Percentiles rank a stretch among this genome's conserved stretches.
These are phyloP conservation scores for Diaporthe helianthi DNA, from an alignment of 2,329 filamentous ascomycete species.

Conservation along the genomic window DNA sequence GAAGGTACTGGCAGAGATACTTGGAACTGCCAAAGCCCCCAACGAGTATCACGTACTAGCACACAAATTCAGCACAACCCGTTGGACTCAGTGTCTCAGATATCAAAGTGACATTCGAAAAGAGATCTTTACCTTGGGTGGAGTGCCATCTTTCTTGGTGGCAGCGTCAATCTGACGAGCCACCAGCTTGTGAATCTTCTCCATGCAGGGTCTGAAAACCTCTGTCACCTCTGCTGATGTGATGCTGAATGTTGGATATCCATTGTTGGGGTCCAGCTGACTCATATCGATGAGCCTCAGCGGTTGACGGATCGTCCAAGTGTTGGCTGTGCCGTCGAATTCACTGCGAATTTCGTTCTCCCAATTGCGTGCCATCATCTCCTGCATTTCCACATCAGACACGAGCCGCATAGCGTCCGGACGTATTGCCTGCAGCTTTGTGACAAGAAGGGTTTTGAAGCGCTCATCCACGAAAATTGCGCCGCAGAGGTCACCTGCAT, in stretches of 20 bases:
- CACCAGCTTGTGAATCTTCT: slow-evolving; percentile 39
- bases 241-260: slow-evolving; percentile 9
- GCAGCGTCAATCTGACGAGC: slow-evolving; percentile 39
- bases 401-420: slow-evolving; percentile 31
- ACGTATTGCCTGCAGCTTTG: slow-evolving; percentile 20
- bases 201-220: slow-evolving; percentile 39
- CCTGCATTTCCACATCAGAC: neutral
- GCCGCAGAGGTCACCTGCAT: slow-evolving; percentile 48
- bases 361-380: slow-evolving; percentile 36
- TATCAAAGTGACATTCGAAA: too few relatives aligned
- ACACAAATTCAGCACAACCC: neutral
- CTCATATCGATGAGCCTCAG: neutral
- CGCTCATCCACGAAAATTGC: slow-evolving; percentile 49
- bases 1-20: slow-evolving; percentile 41
- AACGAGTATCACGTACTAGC: slow-evolving; percentile 47
- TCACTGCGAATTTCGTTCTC: slow-evolving; percentile 39
- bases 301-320: slow-evolving; percentile 31
- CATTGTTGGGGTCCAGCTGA: neutral
- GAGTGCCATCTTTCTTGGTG: neutral
- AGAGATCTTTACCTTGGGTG: slow-evolving; percentile 40
- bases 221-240: slow-evolving; percentile 36
- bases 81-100: too few relatives aligned
- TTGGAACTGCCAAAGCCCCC: slow-evolving; percentile 48
- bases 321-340: slow-evolving; percentile 33
- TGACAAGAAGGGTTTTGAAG: slow-evolving; percentile 43